Evolutionary conservation across 2,329 filamentous ascomycete species (phyloP).

Genomic region (Scleromitrula shiraiana): DNA sequence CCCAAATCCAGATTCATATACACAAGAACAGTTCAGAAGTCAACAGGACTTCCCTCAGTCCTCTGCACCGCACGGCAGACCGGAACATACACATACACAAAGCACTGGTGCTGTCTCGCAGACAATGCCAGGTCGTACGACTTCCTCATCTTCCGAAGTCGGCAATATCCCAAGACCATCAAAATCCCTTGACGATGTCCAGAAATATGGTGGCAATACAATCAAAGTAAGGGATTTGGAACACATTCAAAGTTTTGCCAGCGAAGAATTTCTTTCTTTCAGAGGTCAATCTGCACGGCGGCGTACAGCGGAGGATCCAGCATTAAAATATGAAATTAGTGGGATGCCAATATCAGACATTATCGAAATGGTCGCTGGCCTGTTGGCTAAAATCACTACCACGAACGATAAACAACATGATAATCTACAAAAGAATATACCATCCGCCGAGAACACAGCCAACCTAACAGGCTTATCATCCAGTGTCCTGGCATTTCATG

Average conservation of each 20-base stretch:
- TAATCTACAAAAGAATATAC: conserved; percentile 69
- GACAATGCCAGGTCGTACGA: not conserved
- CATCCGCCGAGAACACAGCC: conserved; percentile 45
- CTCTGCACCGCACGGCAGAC: conserved; percentile 12
- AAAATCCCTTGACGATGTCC: conserved; percentile 31
- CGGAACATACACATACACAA: conserved; percentile 5
- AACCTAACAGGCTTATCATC: conserved; percentile 56
- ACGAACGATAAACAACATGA: conserved; percentile 95
- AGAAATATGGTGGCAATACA: conserved; percentile 33
- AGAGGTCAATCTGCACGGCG: conserved; percentile 42
- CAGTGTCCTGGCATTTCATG: conserved; percentile 88
- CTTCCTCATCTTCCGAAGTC: not conserved
- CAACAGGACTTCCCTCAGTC: conserved; percentile 22
- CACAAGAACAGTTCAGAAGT: conserved; percentile 21
- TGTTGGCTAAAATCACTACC: conserved; percentile 93
- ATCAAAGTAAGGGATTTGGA: conserved; percentile 83
- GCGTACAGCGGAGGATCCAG: conserved; percentile 43
- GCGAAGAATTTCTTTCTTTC: conserved; percentile 60
- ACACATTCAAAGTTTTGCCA: conserved; percentile 84
- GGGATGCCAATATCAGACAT: conserved; percentile 95
- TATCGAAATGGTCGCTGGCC: conserved; percentile 96
- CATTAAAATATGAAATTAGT: conserved; percentile 79
- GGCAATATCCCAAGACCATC: conserved; percentile 21
- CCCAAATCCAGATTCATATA: conserved; percentile 16
- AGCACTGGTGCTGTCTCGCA: not conserved